phyloP scores from a whole-genome alignment of 148 eudicot species.

The Fagopyrum homotropicum region DNA sequence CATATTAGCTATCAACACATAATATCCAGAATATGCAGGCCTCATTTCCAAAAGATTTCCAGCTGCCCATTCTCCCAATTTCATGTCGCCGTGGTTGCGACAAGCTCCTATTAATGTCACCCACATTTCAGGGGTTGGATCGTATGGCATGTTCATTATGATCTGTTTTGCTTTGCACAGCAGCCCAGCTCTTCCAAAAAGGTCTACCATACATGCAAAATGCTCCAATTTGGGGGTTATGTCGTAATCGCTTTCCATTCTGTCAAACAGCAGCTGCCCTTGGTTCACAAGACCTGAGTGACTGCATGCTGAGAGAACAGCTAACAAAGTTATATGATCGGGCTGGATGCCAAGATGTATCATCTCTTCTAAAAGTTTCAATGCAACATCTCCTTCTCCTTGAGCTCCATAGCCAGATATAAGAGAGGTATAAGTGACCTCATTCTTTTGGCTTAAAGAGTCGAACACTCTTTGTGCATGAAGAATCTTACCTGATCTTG shows the following conservation, averaged over 20 bases:
- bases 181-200: conserved; percentile 75
- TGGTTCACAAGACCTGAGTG: conserved; percentile 66
- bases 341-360: conserved; percentile 43
- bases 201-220: conserved; percentile 78
- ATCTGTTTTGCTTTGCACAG: conserved; percentile 46
- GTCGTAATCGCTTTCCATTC: conserved; percentile 46
- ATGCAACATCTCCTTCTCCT: conserved; percentile 58
- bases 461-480: conserved; percentile 53
- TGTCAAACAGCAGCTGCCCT: conserved; percentile 52
- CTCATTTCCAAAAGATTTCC: conserved; percentile 57
- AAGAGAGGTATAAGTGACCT: conserved; percentile 68
- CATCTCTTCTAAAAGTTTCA: conserved; percentile 68
- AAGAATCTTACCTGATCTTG: conserved; percentile 56
- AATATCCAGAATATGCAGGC: conserved; percentile 61
- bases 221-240: conserved; percentile 62
- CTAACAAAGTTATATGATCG: conserved; percentile 65
- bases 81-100: conserved; percentile 42
- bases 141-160: conserved; percentile 52
- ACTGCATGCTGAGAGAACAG: conserved; percentile 75
- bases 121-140: conserved; percentile 72
- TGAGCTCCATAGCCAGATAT: conserved; percentile 67
- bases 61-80: conserved; percentile 64
- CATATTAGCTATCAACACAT: conserved; percentile 73
- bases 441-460: conserved; percentile 41
- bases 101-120: conserved; percentile 76